phyloP scores from a whole-genome alignment of 768 basidiomycete species.

The Lactifluus rugatus region DNA sequence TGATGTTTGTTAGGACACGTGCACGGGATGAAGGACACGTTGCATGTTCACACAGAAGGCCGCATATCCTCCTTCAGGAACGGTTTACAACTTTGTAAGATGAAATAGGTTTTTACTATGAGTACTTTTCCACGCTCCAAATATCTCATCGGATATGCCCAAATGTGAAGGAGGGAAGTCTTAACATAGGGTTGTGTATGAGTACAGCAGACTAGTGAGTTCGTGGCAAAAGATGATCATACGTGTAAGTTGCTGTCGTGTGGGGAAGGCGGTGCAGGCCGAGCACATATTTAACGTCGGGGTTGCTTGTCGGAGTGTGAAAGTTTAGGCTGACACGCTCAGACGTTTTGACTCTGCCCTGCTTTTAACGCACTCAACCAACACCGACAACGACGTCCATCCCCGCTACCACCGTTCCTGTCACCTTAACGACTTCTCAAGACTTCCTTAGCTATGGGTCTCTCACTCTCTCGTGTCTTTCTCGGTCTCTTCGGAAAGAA shows the following conservation, averaged over 20 bases:
- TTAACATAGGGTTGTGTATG: too few relatives aligned
- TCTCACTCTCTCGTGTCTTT: slow-evolving; percentile 66
- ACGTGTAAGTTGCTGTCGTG: not conserved
- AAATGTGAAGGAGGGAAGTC: too few relatives aligned
- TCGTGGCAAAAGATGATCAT: not conserved
- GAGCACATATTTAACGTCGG: not conserved
- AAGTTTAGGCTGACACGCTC: not conserved
- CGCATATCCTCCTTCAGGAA: too few relatives aligned
- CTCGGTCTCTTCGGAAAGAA: slow-evolving; percentile 91
- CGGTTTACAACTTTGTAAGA: too few relatives aligned
- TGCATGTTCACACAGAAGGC: not conserved
- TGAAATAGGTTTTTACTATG: too few relatives aligned
- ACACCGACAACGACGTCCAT: slow-evolving; percentile 2
- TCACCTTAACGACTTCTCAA: not conserved
- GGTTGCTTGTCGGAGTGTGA: slow-evolving; percentile 14
- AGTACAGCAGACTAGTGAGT: too few relatives aligned
- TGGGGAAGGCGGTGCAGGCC: too few relatives aligned
- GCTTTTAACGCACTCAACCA: slow-evolving; percentile 9
- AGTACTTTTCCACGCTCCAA: too few relatives aligned
- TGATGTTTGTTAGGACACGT: too few relatives aligned
- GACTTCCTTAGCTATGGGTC: slow-evolving; percentile 47
- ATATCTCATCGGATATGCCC: too few relatives aligned
- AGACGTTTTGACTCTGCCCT: not conserved
- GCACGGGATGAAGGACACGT: not conserved
- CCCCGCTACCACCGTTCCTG: not conserved